Evolutionary conservation across 2,329 filamentous ascomycete genomes (phyloP), one percentile per base, ranked within the genome.

Genomic region (Fusarium sacchari): DNA sequence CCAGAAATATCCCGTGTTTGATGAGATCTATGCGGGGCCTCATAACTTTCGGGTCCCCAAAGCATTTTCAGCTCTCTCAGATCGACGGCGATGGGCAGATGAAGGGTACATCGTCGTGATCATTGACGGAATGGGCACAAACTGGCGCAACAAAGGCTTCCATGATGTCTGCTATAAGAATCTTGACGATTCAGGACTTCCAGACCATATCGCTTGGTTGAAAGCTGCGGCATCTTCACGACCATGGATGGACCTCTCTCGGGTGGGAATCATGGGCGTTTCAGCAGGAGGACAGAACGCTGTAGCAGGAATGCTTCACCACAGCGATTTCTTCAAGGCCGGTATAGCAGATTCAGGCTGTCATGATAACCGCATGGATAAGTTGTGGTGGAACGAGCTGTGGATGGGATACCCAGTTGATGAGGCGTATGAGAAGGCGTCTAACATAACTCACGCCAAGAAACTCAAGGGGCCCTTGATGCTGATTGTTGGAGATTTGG

Each of bases 321-420:
- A 80, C 50, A 50, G 67, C 24, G 71, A 74, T 42, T 81, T 81
- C 37, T 81, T 80, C 59, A 79, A 72, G 42, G 79, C 72, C 1
- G 80, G 77, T 0, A 66, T 74, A 9, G 75, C 80, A 18, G 74
- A 79, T 46, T 74, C 76, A 14, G 80, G 80, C 5, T 79, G 75
- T 10, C 79, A 81, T 56, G 79, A 81, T 26, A 81, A 81, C 24
- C 77, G 80, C 5, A 76, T 81, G 75, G 79, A 78, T 43, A 76
- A 77, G 60, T 24, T 81, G 14, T 77, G 76, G 73, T 81, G 80
- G 80, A 80, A 78, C 32, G 80, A 81, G 59, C 56, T 77, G 46
- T 81, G 77, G 76, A 80, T 81, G 78, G 79, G 80, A 6, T 80
- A 78, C 37, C 80, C 80, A 3, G 75, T 81, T 2, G 80, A 80